These are phyloP conservation scores for Salvia rosmarinus DNA, from an alignment of 257 asterid species.

Conservation along the genomic window DNA sequence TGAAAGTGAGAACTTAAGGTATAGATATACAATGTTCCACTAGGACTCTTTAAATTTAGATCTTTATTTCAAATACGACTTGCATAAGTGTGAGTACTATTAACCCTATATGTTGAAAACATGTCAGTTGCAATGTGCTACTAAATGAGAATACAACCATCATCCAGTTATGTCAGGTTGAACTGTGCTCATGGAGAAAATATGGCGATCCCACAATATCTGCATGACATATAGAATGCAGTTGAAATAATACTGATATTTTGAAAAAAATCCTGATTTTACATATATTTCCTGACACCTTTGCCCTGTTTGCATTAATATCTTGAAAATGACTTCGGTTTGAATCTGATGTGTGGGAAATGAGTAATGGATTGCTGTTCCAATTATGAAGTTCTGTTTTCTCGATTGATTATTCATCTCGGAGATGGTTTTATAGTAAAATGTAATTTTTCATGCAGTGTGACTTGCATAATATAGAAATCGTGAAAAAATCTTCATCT, in stretches of 20 bases:
- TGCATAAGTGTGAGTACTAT: neutral
- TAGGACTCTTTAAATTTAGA: neutral
- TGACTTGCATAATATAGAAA: constrained; percentile 9
- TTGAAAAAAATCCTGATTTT: constrained; percentile 3
- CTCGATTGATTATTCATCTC: neutral
- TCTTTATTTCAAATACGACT: neutral
- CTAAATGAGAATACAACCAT: neutral
- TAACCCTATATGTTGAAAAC: too few species aligned
- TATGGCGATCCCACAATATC: constrained; percentile 18
- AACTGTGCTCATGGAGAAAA: constrained; percentile 9
- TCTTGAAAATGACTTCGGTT: constrained; percentile 4
- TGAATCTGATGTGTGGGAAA: constrained; percentile 10
- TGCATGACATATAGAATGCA: too few species aligned
- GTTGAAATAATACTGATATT: neutral
- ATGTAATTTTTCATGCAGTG: neutral
- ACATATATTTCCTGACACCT: neutral
- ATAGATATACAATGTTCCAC: neutral
- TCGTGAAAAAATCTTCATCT: constrained; percentile 7
- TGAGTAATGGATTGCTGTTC: neutral
- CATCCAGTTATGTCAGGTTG: neutral
- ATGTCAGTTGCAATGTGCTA: neutral
- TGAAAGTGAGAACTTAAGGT: neutral
- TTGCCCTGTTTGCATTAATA: neutral
- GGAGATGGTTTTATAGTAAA: neutral
- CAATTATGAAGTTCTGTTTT: neutral